These are phyloP conservation scores for Coprinopsis cinerea DNA, from an alignment of 768 basidiomycete genomes.

Conservation along the genomic window DNA sequence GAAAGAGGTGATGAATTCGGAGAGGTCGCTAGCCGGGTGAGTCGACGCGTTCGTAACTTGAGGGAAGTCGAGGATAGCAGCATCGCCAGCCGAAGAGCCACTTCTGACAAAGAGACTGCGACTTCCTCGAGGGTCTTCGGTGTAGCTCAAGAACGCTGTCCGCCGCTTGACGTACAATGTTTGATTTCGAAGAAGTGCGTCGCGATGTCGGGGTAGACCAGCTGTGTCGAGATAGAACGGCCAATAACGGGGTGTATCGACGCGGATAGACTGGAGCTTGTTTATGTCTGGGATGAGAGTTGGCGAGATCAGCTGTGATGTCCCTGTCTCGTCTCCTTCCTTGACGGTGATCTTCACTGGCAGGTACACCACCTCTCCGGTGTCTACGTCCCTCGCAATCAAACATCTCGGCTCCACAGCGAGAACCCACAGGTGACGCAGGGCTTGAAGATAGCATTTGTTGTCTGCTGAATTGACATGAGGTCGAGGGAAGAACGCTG, in stretches of 20 bases:
- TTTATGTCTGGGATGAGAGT: conserved; percentile 89
- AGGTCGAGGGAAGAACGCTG: conserved; percentile 90
- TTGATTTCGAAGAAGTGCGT: conserved; percentile 64
- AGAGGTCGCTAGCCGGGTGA: conserved; percentile 68
- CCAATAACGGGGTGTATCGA: conserved; percentile 96
- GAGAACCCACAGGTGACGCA: conserved; percentile 93
- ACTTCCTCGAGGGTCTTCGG: conserved; percentile 90
- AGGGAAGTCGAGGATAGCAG: conserved; percentile 82
- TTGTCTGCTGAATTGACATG: conserved; percentile 79
- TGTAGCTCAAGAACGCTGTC: conserved; percentile 89
- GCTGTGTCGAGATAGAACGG: conserved; percentile 81
- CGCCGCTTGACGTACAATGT: conserved; percentile 90
- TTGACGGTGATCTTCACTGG: conserved; percentile 83
- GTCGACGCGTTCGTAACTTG: conserved; percentile 60
- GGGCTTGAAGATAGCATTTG: conserved; percentile 84
- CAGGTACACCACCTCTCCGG: conserved; percentile 83
- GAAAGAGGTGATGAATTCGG: conserved; percentile 82
- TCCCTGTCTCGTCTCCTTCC: conserved; percentile 57
- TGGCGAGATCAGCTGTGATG: conserved; percentile 81
- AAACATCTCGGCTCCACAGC: conserved; percentile 93
- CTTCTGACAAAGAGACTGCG: conserved; percentile 87
- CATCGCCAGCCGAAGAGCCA: conserved; percentile 77
- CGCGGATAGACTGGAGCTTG: conserved; percentile 71
- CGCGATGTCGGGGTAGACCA: conserved; percentile 59
- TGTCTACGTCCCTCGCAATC: conserved; percentile 88